These are phyloP conservation scores for Phytophthora tubulina DNA, from an alignment of 352 stramenopile genomes.

Conservation along the genomic window DNA sequence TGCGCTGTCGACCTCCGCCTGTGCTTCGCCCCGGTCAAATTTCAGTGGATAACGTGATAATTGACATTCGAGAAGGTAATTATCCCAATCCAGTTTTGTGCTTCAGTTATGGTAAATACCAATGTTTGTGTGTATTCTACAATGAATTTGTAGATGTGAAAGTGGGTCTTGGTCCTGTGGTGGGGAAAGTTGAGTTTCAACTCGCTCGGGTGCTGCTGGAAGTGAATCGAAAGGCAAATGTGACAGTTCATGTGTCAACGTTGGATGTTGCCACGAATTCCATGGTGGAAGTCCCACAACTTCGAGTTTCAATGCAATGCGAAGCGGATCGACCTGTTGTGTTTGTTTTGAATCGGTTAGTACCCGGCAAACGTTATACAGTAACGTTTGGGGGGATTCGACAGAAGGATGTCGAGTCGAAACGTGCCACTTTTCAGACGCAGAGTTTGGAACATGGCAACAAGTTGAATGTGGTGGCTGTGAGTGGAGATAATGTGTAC, in stretches of 20 bases:
- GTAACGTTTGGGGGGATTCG: slow-evolving; percentile 70
- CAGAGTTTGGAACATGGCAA: slow-evolving; percentile 46
- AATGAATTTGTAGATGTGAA: slow-evolving; percentile 44
- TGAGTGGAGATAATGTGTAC: slow-evolving; percentile 65
- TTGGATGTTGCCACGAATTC: slow-evolving; percentile 50
- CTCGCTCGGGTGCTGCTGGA: slow-evolving; percentile 74
- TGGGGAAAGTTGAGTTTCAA: slow-evolving; percentile 67
- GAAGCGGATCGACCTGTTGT: slow-evolving; percentile 45
- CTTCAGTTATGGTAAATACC: neutral
- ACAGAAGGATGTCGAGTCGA: slow-evolving; percentile 43
- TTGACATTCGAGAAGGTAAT: slow-evolving; percentile 31
- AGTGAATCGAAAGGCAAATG: slow-evolving; percentile 41
- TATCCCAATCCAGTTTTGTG: neutral
- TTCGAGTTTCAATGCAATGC: slow-evolving; percentile 31
- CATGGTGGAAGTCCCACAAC: slow-evolving; percentile 53
- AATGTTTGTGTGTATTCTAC: neutral
- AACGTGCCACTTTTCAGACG: slow-evolving; percentile 58
- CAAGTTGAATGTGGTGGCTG: slow-evolving; percentile 42
- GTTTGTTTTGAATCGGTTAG: slow-evolving; percentile 55
- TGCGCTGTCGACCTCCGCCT: slow-evolving; percentile 20
- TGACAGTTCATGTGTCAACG: slow-evolving; percentile 67
- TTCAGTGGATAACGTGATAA: slow-evolving; percentile 32
- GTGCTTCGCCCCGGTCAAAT: slow-evolving; percentile 47
- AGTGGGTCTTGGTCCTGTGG: slow-evolving; percentile 72
- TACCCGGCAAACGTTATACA: slow-evolving; percentile 63